Conservation (phyloP, 352 stramenopile species). For the Thraustochytrium sp. region DNA sequence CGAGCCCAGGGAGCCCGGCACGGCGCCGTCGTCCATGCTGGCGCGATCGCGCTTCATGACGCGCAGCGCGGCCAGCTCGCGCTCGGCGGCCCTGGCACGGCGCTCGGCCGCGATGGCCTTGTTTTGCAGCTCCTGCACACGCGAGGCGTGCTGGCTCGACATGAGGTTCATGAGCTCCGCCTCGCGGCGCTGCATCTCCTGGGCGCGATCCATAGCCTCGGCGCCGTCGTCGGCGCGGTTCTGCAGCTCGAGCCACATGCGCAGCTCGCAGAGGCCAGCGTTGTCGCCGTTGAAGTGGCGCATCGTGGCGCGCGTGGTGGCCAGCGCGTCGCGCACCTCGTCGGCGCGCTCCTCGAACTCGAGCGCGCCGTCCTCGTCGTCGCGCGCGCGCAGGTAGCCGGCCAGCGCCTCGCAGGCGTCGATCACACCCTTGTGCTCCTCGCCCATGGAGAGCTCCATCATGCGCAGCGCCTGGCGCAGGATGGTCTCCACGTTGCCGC, state of each 20-base stretch:
- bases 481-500: background rate
- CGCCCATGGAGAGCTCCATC: background rate
- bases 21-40: background rate
- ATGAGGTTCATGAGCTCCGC: conserved; percentile 33
- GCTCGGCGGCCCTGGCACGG: background rate
- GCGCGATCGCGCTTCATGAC: background rate
- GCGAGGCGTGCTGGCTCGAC: background rate
- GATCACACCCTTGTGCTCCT: background rate
- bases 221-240: conserved; percentile 9
- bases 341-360: background rate
- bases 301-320: background rate
- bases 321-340: background rate
- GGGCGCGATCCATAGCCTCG: background rate
- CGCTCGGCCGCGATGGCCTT: conserved; percentile 5
- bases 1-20: no score
- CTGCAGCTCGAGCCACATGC: conserved; percentile 26
- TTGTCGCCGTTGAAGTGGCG: background rate
- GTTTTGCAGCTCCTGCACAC: conserved; percentile 28
- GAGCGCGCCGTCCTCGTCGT: background rate
- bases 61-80: background rate
- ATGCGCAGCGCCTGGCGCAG: conserved; percentile 21
- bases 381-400: background rate
- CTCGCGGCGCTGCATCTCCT: conserved; percentile 11
- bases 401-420: background rate
- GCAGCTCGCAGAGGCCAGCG: conserved; percentile 10